These are phyloP conservation scores for Chlorencoelia australis DNA, from an alignment of 2,329 filamentous ascomycete genomes.

Conservation along the genomic window DNA sequence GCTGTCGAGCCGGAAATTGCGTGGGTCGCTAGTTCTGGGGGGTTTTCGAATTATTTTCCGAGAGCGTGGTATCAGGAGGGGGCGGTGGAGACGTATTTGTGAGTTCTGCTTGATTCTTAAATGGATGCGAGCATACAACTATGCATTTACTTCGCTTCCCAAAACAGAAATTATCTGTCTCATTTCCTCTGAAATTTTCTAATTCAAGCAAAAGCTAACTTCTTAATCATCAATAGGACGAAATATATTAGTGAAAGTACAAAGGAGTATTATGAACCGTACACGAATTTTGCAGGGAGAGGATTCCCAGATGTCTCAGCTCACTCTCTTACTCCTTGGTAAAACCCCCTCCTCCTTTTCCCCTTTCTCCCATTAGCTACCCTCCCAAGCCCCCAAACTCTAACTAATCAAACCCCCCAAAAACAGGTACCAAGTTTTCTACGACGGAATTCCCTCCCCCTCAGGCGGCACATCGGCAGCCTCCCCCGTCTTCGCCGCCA, in stretches of 20 bases:
- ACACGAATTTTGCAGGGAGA: constrained; percentile 36
- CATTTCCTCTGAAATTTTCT: no score
- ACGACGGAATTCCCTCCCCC: constrained; percentile 5
- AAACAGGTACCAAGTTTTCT: constrained; percentile 10
- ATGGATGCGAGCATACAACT: no score
- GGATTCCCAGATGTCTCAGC: constrained; percentile 42
- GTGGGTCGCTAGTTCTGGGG: constrained; percentile 39
- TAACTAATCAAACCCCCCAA: no score
- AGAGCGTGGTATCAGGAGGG: constrained; percentile 36
- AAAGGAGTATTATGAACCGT: constrained; percentile 34
- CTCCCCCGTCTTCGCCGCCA: constrained; percentile 43
- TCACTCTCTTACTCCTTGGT: constrained; percentile 13
- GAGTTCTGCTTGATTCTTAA: no score
- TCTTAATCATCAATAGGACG: no score
- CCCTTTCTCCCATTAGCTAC: not conserved
- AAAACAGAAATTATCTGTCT: no score
- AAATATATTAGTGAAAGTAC: constrained; percentile 24
- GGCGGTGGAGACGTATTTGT: constrained; percentile 34
- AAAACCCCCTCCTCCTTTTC: not conserved
- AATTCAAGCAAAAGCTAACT: no score
- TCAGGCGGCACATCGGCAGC: constrained; percentile 43
- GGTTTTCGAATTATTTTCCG: constrained; percentile 42
- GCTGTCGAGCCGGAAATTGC: constrained; percentile 27
- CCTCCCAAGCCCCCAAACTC: not conserved
- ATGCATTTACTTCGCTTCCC: no score